These are phyloP conservation scores for Candida namnaoensis DNA, from an alignment of 805 yeast species.

Conservation along the genomic window DNA sequence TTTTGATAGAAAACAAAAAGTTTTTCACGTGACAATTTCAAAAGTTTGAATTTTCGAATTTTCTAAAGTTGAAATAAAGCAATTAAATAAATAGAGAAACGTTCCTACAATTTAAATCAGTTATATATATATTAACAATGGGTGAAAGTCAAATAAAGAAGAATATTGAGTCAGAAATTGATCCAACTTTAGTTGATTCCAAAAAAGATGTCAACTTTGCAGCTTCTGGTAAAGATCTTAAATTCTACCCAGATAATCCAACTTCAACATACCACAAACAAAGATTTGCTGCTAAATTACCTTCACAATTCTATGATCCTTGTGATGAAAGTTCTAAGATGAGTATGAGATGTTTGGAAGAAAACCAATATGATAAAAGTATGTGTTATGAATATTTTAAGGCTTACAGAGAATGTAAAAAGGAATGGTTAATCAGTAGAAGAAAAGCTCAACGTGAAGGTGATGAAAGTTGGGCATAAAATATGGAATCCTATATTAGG, in stretches of 20 bases:
- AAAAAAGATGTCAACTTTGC: too few relatives aligned
- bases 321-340: constrained; percentile 85
- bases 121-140: too few relatives aligned
- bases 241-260: constrained; percentile 86
- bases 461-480: constrained; percentile 13
- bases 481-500: neutral
- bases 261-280: constrained; percentile 59
- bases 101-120: too few relatives aligned
- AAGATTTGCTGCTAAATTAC: constrained; percentile 64
- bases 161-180: too few relatives aligned
- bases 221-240: constrained; percentile 9
- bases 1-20: too few relatives aligned
- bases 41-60: too few relatives aligned
- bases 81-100: too few relatives aligned
- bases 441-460: constrained; percentile 21
- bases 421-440: constrained; percentile 51
- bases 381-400: constrained; percentile 76
- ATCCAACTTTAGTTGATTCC: too few relatives aligned
- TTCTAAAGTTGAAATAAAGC: too few relatives aligned
- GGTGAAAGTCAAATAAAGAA: too few relatives aligned
- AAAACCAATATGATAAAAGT: constrained; percentile 63
- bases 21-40: too few relatives aligned
- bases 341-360: constrained; percentile 76
- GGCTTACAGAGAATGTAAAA: constrained; percentile 89
- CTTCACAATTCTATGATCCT: constrained; percentile 86